Base-by-base conservation (phyloP, 148 eudicot genomes). In the Dysphania ambrosioides region DNA sequence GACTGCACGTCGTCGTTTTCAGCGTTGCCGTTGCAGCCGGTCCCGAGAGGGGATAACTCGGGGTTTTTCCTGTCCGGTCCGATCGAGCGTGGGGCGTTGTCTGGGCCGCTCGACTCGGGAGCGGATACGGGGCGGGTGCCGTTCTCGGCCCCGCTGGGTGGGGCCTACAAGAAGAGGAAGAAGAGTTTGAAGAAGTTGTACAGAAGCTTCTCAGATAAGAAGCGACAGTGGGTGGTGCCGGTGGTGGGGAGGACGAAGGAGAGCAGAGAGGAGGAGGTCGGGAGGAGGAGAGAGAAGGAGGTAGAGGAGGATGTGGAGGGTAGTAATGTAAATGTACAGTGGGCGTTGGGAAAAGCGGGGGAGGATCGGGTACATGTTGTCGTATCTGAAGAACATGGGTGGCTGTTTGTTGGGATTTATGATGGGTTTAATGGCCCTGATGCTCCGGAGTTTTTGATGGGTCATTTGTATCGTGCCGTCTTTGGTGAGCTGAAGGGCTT, bases 401-500 rank as follows among this genome's bases (percentile, higher is more conserved):
- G 97, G 97, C 79, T 96, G 61, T 96, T 96, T 84, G 99, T 92
- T 67, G 99, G 99, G 87, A 96, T 96, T 80, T 96, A 96, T 79
- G 99, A 96, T 78, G 99, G 99, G 77, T 96, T 96, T 80, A 96
- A 96, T 72, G 99, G 99, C 10, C 99, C 99, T 8, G 99, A 96
- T 90, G 99, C 94, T 16, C 99, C 99, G 0, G 99, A 96, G 80
- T 96, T 92, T 74, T 82, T 96, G 84, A 92, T 96, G 97, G 91
- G 93, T 68, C 89, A 90, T 82, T 84, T 96, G 77, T 96, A 92
- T 61, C 86, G 87, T 29, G 88, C 97, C 16, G 82, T 93, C 76
- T 92, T 86, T 71, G 78, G 80, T 68, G 88, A 96, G 80, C 81
- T 96, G 47, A 90, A 96, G 76, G 97, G 99, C 7, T 85, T 96